Conservation (phyloP, 1,139 yeast genomes). For the Protomyces inundatus region DNA sequence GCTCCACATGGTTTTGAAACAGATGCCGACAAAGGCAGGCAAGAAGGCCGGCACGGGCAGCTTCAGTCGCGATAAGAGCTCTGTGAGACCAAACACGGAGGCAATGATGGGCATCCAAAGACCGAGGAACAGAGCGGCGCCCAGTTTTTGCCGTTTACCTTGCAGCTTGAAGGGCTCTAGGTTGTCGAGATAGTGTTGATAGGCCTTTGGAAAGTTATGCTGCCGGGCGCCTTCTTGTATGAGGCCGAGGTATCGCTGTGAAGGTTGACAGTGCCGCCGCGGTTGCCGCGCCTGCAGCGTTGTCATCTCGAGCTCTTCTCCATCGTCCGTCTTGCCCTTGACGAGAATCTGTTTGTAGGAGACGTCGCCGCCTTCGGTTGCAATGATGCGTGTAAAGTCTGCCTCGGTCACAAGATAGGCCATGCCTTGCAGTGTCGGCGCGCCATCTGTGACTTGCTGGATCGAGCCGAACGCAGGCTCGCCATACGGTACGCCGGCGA, state of each 20-base stretch:
- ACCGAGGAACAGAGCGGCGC: conserved; percentile 13
- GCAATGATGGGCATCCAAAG: conserved; percentile 21
- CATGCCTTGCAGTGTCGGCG: conserved; percentile 19
- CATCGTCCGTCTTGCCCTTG: background rate
- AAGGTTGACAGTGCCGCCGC: conserved; percentile 10
- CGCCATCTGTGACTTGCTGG: background rate
- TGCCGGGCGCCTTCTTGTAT: conserved; percentile 22
- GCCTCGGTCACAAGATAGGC: conserved; percentile 11
- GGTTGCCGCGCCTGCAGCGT: conserved; percentile 19
- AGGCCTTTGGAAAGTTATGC: conserved; percentile 20
- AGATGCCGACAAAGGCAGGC: background rate
- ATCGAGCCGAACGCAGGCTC: conserved; percentile 25
- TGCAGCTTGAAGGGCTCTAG: conserved; percentile 11
- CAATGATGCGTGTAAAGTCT: conserved; percentile 17
- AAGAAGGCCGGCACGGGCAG: conserved; percentile 9
- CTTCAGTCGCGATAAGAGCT: background rate
- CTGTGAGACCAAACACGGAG: conserved; percentile 4
- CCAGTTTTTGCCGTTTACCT: conserved; percentile 19
- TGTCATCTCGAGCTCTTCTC: background rate
- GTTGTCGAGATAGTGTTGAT: conserved; percentile 13
- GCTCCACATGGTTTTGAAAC: conserved; percentile 8
- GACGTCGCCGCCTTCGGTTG: conserved; percentile 20
- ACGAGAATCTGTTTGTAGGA: conserved; percentile 14
- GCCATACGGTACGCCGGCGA: conserved; percentile 18
- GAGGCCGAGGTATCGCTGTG: conserved; percentile 13